Conservation (phyloP, 345 rosid genomes). For the Atalantia buxifolia region DNA sequence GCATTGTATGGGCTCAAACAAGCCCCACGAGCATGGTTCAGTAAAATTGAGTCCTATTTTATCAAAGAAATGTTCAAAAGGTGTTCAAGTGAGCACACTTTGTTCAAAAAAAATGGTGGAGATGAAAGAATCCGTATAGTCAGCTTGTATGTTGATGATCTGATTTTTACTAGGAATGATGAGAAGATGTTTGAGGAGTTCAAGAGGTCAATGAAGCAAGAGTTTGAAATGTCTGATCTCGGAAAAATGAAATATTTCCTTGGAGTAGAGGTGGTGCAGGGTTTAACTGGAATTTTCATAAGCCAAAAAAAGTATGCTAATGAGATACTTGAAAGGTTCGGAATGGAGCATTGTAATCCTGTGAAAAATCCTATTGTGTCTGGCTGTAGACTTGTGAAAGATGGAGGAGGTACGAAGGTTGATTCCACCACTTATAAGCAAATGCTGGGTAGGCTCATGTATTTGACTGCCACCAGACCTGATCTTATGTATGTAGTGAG, state of each 20-base stretch:
- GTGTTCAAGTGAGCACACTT: neutral
- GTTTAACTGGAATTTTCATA: neutral
- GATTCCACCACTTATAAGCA: neutral
- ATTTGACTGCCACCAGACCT: neutral
- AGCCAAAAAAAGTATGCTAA: neutral
- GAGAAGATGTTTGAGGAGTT: neutral
- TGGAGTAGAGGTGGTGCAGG: neutral
- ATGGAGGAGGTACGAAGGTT: neutral
- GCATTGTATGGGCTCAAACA: neutral
- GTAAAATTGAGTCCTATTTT: neutral
- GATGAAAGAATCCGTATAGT: neutral
- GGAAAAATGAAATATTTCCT: neutral
- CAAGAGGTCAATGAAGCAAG: neutral
- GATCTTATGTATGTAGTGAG: neutral
- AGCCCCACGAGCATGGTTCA: neutral
- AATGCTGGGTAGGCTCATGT: neutral
- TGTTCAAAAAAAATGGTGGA: neutral
- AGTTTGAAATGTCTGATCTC: neutral
- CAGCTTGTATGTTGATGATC: neutral
- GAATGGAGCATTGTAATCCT: neutral
- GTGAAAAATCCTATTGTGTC: neutral
- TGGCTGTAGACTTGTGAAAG: neutral
- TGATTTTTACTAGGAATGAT: neutral
- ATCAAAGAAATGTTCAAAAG: neutral
- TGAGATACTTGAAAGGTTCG: neutral